Base-by-base conservation (phyloP, 2,329 filamentous ascomycete genomes). In the Colletotrichum tamarilloi region DNA sequence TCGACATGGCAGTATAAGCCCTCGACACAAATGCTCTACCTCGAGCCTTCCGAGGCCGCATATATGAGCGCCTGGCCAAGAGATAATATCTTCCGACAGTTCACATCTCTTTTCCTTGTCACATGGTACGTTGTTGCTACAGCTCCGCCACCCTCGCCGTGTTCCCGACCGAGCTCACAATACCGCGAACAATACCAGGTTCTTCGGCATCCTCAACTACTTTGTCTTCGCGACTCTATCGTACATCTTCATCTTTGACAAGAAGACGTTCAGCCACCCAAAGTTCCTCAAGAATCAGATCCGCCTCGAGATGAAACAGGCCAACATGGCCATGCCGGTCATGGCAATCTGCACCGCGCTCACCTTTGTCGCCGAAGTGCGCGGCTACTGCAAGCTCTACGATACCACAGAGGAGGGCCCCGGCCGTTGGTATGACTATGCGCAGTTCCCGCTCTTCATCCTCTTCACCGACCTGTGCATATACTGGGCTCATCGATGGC, bases 231-330 rank as follows among this genome's bases (percentile, higher is more conserved):
- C 95, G 4, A 88, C 92, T 6, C 87, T 97, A 22, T 98, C 95
- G 19, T 98, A 97, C 84, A 79, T 92, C 79, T 93, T 98, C 85
- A 88, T 98, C 80, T 98, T 98, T 85, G 95, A 98, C 84, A 97
- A 98, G 84, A 89, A 91, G 55, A 97, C 94, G 57, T 91, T 96
- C 84, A 87, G 94, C 65, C 96, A 98, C 82, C 96, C 96, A 60
- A 97, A 97, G 81, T 98, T 96, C 83, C 92, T 98, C 80, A 97
- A 97, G 85, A 96, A 98, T 84, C 96, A 98, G 83, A 92, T 98
- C 76, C 87, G 88, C 73, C 89, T 95, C 78, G 96, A 98, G 82
- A 98, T 98, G 79, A 86, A 87, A 76, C 95, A 97, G 84, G 92
- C 95, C 75, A 91, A 92, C 84, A 82, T 84, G 59, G 88, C 95